phyloP scores from a whole-genome alignment of 106 monocot genomes.

The Acorus calamus region DNA sequence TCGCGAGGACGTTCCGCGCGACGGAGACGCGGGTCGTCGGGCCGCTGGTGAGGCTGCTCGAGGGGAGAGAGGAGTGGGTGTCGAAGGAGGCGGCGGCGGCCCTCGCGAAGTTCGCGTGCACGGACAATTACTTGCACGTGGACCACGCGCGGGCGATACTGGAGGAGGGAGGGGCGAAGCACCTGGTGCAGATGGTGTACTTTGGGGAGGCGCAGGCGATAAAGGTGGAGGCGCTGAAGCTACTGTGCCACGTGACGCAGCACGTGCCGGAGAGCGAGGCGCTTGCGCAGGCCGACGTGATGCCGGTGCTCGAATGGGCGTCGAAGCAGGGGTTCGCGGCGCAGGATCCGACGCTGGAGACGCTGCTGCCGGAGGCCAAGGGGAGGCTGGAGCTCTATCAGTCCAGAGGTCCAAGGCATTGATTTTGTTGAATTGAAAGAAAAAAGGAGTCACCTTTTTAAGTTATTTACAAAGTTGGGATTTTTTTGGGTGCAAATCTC shows the following conservation, averaged over 20 bases:
- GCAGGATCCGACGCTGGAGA: conserved; percentile 35
- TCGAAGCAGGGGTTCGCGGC: conserved; percentile 53
- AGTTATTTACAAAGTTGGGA: too few relatives aligned
- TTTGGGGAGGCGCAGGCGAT: conserved; percentile 50
- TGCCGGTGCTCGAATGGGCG: conserved; percentile 61
- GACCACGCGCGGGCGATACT: conserved; percentile 84
- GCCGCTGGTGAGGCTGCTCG: conserved; percentile 69
- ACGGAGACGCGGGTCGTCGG: conserved; percentile 80
- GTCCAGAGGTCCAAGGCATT: conserved; percentile 39
- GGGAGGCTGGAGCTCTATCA: conserved; percentile 78
- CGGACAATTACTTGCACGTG: conserved; percentile 64
- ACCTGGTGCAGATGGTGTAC: conserved; percentile 76
- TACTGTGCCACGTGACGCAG: conserved; percentile 63
- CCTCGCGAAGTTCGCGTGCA: conserved; percentile 70
- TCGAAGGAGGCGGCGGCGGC: conserved; percentile 50
- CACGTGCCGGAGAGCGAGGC: conserved; percentile 77
- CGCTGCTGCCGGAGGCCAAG: conserved; percentile 60
- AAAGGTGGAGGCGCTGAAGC: conserved; percentile 41
- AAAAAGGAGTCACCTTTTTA: too few relatives aligned
- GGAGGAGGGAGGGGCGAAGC: conserved; percentile 56
- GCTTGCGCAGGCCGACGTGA: conserved; percentile 58
- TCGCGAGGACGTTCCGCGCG: conserved; percentile 79
- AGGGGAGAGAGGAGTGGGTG: conserved; percentile 49
- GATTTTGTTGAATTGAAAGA: too few relatives aligned
- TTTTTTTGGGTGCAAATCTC: too few relatives aligned